Conservation (phyloP, 352 stramenopile species). For the Globisporangium paddicum region DNA sequence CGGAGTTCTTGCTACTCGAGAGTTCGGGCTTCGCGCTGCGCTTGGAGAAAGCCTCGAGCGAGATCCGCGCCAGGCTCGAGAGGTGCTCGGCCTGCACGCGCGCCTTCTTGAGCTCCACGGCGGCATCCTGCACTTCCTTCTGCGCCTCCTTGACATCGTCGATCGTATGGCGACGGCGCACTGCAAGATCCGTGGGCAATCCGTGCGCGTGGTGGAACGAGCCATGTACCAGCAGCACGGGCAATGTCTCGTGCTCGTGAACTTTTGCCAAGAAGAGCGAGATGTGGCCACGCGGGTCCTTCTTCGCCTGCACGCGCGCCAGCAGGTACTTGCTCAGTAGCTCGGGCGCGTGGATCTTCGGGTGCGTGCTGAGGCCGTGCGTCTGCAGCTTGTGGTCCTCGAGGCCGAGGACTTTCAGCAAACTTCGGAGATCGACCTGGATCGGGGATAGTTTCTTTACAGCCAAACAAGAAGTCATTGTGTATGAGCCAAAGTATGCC, state of each 20-base stretch:
- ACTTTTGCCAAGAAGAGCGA: slow-evolving; percentile 63
- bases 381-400: slow-evolving; percentile 17
- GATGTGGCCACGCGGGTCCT: slow-evolving; percentile 35
- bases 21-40: slow-evolving; percentile 11
- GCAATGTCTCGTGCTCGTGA: slow-evolving; percentile 61
- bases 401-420: slow-evolving; percentile 37
- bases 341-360: slow-evolving; percentile 28
- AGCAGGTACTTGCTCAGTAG: slow-evolving; percentile 68
- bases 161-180: slow-evolving; percentile 73
- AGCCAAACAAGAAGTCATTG: background rate
- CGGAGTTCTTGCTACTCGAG: slow-evolving; percentile 16
- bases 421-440: slow-evolving; percentile 48
- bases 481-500: background rate
- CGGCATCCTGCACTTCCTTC: slow-evolving; percentile 61
- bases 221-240: slow-evolving; percentile 26
- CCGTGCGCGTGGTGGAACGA: slow-evolving; percentile 16
- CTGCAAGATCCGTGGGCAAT: slow-evolving; percentile 43
- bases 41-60: slow-evolving; percentile 55
- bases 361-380: slow-evolving; percentile 2
- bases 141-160: slow-evolving; percentile 76
- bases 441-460: slow-evolving; percentile 36
- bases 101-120: slow-evolving; percentile 69
- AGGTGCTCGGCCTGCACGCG: slow-evolving; percentile 67
- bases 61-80: slow-evolving; percentile 66
- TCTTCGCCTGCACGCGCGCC: slow-evolving; percentile 56